phyloP scores from a whole-genome alignment of 2,329 filamentous ascomycete genomes.

The Aspergillus felis region DNA sequence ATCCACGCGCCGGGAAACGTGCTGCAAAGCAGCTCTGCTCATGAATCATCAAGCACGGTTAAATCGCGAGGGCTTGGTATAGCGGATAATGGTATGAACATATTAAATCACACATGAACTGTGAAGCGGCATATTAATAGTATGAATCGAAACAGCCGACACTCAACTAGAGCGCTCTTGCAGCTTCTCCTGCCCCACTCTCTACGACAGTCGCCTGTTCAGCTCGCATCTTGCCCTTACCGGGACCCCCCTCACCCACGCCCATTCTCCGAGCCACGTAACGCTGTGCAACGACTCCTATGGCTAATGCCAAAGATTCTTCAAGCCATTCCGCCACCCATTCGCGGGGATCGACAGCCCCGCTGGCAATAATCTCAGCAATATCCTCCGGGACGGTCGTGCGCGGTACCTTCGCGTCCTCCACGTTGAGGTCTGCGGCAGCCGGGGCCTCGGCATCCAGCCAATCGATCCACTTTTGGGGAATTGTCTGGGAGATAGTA shows the following conservation, averaged over 20 bases:
- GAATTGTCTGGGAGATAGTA: conserved; percentile 76
- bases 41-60: neutral
- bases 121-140: neutral
- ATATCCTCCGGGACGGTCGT: conserved; percentile 72
- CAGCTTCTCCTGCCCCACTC: conserved; percentile 57
- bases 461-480: conserved; percentile 85
- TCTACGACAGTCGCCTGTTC: conserved; percentile 55
- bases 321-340: conserved; percentile 99
- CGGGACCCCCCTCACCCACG: conserved; percentile 74
- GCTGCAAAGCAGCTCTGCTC: neutral
- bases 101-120: neutral
- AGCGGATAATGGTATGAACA: conserved; percentile 3
- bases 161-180: conserved; percentile 46
- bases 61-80: neutral
- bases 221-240: conserved; percentile 51
- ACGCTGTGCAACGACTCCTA: conserved; percentile 85
- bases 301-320: conserved; percentile 70
- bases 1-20: too few relatives aligned
- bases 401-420: conserved; percentile 31
- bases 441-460: conserved; percentile 65
- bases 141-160: conserved; percentile 4
- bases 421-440: conserved; percentile 35
- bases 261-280: conserved; percentile 96
- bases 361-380: conserved; percentile 69
- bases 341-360: conserved; percentile 83